Conservation (phyloP, 305 asterid genomes). For the Fraxinus sp. region DNA sequence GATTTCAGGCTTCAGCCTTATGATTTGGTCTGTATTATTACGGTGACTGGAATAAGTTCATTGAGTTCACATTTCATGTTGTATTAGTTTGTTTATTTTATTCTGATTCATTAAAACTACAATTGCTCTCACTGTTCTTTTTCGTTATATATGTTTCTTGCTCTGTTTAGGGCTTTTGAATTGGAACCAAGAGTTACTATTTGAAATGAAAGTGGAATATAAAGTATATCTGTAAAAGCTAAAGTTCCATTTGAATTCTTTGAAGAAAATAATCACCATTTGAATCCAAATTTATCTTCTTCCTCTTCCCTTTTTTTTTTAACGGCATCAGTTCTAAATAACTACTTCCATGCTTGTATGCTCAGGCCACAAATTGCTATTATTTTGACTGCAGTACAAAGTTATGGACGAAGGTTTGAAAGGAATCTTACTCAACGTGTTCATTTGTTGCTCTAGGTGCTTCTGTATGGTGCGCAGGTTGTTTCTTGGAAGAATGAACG, state of each 20-base stretch:
- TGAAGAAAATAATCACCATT: not conserved
- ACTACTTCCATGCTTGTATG: not conserved
- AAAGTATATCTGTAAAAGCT: not conserved
- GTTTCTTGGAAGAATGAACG: slow-evolving; percentile 80
- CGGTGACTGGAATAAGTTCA: not conserved
- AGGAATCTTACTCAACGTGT: slow-evolving; percentile 10
- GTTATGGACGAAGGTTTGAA: not conserved
- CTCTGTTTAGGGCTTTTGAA: slow-evolving; percentile 8
- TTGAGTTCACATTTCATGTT: not conserved
- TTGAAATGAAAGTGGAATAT: not conserved
- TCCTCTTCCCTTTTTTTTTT: too few relatives aligned
- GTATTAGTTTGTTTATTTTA: not conserved
- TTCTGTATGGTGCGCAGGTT: slow-evolving; percentile 68
- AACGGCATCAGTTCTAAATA: not conserved
- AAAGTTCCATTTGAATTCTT: not conserved
- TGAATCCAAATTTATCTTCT: not conserved
- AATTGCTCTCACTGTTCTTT: not conserved
- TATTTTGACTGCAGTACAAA: not conserved
- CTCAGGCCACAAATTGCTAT: not conserved
- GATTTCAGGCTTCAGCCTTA: not conserved
- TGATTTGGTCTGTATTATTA: not conserved
- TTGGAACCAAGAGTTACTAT: slow-evolving; percentile 7
- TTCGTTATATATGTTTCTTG: not conserved
- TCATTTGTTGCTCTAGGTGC: slow-evolving; percentile 51
- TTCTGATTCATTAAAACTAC: not conserved